A percentile compares a stretch with the other conserved stretches of the same genome.
Conservation (phyloP, 768 basidiomycete species). For the Ephemerocybe angulata region DNA sequence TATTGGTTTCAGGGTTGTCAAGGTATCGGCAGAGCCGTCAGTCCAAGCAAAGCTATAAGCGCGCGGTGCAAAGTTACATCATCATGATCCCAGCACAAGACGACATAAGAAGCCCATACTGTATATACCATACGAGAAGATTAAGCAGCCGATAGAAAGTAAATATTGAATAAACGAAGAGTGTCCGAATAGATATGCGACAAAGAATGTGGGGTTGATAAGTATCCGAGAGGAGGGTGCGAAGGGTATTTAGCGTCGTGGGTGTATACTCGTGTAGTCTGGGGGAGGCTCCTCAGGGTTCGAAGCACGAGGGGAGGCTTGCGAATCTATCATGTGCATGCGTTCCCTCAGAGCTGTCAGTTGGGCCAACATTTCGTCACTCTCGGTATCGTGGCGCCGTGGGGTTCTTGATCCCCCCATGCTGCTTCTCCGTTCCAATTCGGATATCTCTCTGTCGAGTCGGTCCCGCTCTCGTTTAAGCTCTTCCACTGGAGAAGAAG, state of each 20-base stretch:
- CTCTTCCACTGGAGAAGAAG: too few relatives aligned
- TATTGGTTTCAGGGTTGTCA: slow-evolving; percentile 45
- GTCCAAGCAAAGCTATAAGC: slow-evolving; percentile 30
- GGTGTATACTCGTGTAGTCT: neutral
- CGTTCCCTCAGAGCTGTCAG: slow-evolving; percentile 6
- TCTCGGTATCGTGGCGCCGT: neutral
- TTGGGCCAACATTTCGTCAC: slow-evolving; percentile 5
- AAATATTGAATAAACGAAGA: neutral
- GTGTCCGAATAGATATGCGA: neutral
- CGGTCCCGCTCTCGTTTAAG: slow-evolving; percentile 6
- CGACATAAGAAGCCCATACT: too few relatives aligned
- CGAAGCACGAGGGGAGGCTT: too few relatives aligned
- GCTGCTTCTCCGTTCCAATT: neutral
- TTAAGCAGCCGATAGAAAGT: neutral
- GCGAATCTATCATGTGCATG: neutral
- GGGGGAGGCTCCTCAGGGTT: slow-evolving; percentile 5
- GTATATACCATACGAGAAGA: neutral
- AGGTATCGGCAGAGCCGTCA: slow-evolving; percentile 44
- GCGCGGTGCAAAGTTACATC: neutral
- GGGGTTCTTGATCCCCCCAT: neutral
- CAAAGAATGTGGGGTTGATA: neutral
- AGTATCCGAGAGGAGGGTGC: neutral
- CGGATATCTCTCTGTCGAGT: slow-evolving; percentile 6
- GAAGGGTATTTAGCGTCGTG: neutral
- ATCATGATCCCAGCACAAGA: neutral